Base-by-base conservation (phyloP, 1,139 yeast genomes). In the Chernovozyma sophiae-reginae region DNA sequence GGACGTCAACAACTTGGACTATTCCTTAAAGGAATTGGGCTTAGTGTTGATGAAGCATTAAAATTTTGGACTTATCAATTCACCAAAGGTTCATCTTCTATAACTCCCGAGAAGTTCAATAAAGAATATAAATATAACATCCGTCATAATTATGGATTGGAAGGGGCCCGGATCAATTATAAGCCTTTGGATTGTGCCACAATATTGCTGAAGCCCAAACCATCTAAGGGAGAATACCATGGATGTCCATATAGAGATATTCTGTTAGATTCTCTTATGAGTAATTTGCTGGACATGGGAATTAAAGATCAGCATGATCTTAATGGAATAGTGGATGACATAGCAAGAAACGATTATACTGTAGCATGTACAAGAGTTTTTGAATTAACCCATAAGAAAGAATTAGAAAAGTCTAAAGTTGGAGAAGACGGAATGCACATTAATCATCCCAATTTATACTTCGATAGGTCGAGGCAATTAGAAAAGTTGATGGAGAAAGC, bases 201-300 rank as follows among this genome's bases (percentile, higher is more conserved):
- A 1, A 86, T 94, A 30, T 62, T 86, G 41, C 72, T 79, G 25
- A 79, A 81, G 47, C 87, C 92, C 6, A 71, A 79, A 41, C 95
- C 96, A 0, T 73, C 73, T 15, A 74, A 79, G 35, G 77, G 74
- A 27, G 95, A 89, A 52, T 75, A 63, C 45, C 97, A 92, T 55
- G 98, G 98, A 3, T 90, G 97, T 60, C 97, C 97, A 3, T 92
- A 86, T 60, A 70, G 95, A 40, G 92, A 86, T 49, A 67, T 86
- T 50, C 66, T 76, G 14, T 56, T 76, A 13, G 94, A 86, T 32
- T 71, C 75, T 34, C 67, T 92, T 37, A 66, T 73, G 2, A 49
- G 54, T 4, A 76, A 79, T 42, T 66, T 92, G 45, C 62, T 62
- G 31, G 73, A 68, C 15, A 77, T 89, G 83, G 95, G 95, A 0